Evolutionary conservation across 768 basidiomycete genomes (phyloP).

Genomic region (Clathrus columnatus): DNA sequence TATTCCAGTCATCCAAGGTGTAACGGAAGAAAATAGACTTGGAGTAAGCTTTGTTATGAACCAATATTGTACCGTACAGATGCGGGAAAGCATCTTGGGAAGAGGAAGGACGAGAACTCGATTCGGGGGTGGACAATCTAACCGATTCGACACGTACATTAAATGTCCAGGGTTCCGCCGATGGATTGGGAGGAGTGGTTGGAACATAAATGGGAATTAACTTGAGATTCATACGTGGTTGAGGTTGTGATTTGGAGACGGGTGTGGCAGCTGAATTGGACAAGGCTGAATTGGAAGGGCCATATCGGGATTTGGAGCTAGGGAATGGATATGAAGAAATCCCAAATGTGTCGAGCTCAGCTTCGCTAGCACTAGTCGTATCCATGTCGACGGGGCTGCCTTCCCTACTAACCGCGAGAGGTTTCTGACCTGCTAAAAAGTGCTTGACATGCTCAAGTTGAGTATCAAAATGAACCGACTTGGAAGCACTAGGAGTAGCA

Average conservation of each 20-base stretch:
- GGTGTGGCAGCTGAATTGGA: not conserved
- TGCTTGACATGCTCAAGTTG: conserved; percentile 91
- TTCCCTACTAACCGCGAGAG: conserved; percentile 84
- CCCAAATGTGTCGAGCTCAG: not conserved
- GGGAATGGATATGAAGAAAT: not conserved
- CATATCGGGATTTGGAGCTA: not conserved
- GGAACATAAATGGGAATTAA: not conserved
- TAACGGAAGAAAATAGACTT: conserved; percentile 87
- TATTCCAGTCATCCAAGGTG: conserved; percentile 93
- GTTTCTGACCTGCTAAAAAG: conserved; percentile 92
- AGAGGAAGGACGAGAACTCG: not conserved
- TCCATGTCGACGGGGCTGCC: conserved; percentile 80
- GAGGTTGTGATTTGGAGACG: not conserved
- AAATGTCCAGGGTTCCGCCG: conserved; percentile 1
- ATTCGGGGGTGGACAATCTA: not conserved
- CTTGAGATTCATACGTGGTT: not conserved
- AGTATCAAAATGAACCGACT: conserved; percentile 88
- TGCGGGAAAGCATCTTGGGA: conserved; percentile 17
- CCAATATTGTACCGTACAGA: conserved; percentile 66
- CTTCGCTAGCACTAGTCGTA: conserved; percentile 54
- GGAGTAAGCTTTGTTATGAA: conserved; percentile 79
- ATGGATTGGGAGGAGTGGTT: not conserved
- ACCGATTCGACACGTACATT: conserved; percentile 4
- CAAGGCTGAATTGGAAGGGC: not conserved
- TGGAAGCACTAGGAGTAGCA: conserved; percentile 60